phyloP scores from a whole-genome alignment of 2,329 filamentous ascomycete species.

The Claviceps humidiphila region DNA sequence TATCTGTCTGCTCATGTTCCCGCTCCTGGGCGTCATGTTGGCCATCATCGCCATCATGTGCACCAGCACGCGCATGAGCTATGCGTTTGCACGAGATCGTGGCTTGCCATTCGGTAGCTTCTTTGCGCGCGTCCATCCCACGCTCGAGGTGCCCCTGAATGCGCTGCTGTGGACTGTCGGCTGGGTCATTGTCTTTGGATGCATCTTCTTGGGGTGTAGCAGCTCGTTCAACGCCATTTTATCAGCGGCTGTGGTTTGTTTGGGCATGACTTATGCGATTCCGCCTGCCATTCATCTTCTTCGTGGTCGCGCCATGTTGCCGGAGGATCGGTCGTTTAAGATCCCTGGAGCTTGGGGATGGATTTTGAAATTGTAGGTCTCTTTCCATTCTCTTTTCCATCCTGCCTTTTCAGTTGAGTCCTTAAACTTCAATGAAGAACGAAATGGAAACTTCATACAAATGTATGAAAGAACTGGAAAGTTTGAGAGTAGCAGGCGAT shows the following conservation, averaged over 20 bases:
- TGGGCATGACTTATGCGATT: conserved; percentile 63
- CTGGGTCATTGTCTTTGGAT: conserved; percentile 54
- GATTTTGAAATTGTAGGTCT: conserved; percentile 17
- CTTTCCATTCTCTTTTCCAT: background rate
- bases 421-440: too few relatives aligned
- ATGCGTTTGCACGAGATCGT: conserved; percentile 51
- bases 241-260: conserved; percentile 57
- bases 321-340: conserved; percentile 29
- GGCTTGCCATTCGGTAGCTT: conserved; percentile 50
- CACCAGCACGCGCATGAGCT: conserved; percentile 52
- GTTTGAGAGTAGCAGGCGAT: background rate
- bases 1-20: conserved; percentile 52
- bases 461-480: too few relatives aligned
- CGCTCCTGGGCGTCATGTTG: conserved; percentile 40
- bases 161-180: conserved; percentile 47
- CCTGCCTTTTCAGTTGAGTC: too few relatives aligned
- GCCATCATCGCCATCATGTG: conserved; percentile 52
- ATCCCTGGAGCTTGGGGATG: conserved; percentile 23
- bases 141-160: conserved; percentile 53
- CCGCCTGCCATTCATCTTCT: conserved; percentile 57
- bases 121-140: conserved; percentile 48
- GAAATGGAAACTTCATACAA: background rate
- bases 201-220: conserved; percentile 54
- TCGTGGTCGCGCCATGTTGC: conserved; percentile 52
- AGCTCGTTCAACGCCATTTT: conserved; percentile 61